Base-by-base conservation (phyloP, 2,329 filamentous ascomycete genomes). In the Diaporthe vaccinii region DNA sequence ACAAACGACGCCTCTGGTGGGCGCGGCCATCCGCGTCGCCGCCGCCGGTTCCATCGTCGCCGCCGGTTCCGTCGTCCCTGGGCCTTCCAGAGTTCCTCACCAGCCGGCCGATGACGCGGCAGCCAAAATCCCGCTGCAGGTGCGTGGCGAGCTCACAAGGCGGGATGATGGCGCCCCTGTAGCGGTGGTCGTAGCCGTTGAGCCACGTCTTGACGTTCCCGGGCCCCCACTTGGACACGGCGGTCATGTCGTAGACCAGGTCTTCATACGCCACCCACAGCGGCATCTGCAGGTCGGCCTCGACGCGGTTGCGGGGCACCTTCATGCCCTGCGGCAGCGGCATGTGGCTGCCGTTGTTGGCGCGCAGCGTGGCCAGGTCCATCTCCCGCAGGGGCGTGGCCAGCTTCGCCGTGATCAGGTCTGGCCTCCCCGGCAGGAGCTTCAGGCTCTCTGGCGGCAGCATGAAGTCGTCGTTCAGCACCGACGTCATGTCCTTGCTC, bases 331-430 rank as follows among this genome's bases (percentile, higher is more conserved):
- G 22, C 4, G 44, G 44, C 5, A 25, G 44, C 12, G 31, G 28
- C 9, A 73, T 49, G 34, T 44, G 22, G 41, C 49, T 25, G n/a
- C 71, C 71, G 28, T 62, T 34, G 53, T 67, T 25, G 2, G 31
- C 34, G 3, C 3, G 31, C 58, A 73, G 31, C 17, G 58, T 49
- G 39, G 39, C 58, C 46, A 65, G 1, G 10, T 41, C 46, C 14
- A 73, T 22, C 20, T 65, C 31, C 9, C n/a, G 12, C 57, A 73
- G 58, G 2, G 57, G 58, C 28, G 9, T 4, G n/a, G 28, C 4
- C 41, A 67, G 39, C 46, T 73, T 73, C 22, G 44, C 58, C 15
- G 71, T 73, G 71, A 73, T 73, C 34, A 65, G 39, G 41, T 73
- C 34, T 17, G 57, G 71, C 34, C 46, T 49, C 41, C 34, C 7